phyloP scores from a whole-genome alignment of 176 grass and related monocot genomes.

The Lolium rigidum region DNA sequence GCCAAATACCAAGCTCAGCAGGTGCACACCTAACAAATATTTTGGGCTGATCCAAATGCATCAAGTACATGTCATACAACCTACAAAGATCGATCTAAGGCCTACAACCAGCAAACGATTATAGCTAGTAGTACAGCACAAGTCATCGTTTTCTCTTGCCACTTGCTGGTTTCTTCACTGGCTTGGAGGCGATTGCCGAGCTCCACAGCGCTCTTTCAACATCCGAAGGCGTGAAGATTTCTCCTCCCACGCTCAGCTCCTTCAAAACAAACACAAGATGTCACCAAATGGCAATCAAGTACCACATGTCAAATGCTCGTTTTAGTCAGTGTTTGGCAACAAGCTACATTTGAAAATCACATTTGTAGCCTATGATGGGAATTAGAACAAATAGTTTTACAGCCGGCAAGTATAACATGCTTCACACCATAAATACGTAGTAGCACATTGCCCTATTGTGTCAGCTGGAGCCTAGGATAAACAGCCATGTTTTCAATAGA shows the following conservation, averaged over 20 bases:
- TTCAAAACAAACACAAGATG: constrained; percentile 40
- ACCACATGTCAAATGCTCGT: background rate
- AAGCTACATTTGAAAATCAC: constrained; percentile 6
- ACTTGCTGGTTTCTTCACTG: constrained; percentile 23
- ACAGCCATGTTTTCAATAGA: background rate
- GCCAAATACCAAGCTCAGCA: constrained; percentile 10
- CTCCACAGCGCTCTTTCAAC: constrained; percentile 84
- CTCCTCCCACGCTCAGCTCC: constrained; percentile 74
- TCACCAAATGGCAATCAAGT: constrained; percentile 5
- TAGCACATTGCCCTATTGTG: background rate
- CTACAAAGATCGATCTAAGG: constrained; percentile 10
- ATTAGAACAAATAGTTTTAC: background rate
- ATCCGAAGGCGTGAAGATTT: constrained; percentile 69
- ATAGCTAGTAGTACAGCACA: background rate
- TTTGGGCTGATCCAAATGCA: constrained; percentile 5
- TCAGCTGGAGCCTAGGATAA: background rate
- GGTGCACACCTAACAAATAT: background rate
- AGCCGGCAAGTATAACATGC: constrained; percentile 24
- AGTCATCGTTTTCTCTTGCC: constrained; percentile 73
- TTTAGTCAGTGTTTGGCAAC: background rate
- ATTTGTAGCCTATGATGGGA: background rate
- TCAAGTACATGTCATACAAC: constrained; percentile 3
- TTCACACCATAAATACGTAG: background rate
- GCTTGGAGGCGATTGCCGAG: constrained; percentile 62
- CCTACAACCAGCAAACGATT: background rate